Evolutionary conservation across 2,329 filamentous ascomycete genomes (phyloP), one percentile per base, ranked within the genome.

Genomic region (Clarireedia hainanense): DNA sequence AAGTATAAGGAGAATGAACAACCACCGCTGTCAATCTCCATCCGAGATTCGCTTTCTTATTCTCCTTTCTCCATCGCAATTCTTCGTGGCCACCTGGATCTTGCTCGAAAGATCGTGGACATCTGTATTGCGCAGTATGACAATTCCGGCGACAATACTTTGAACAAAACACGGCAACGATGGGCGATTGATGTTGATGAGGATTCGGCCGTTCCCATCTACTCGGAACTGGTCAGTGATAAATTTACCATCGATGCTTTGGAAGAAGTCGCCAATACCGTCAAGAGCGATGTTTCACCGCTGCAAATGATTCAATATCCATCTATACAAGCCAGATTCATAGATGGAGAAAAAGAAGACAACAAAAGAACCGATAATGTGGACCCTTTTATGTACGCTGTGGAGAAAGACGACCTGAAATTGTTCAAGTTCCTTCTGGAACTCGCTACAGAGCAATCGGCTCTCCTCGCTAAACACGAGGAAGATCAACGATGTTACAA

Each of bases 181-280:
- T 68, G 67, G 75, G 76, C 51, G 71, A 76, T 48, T 74, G 74
- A 5, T 84, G 79, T 69, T 75, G 65, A 58, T 73, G 60, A 64
- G 47, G 58, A 63, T 49, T 60, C 60, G 6, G 52, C 59, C 40
- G 60, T 75, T 17, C 71, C 72, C 6, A 75, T 82, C 42, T 73
- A 79, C 49, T 72, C 72, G 40, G 78, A 85, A 57, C 74, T 84
- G 42, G 72, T 89, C 27, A 80, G 86, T 61, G 80, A 85, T 12
- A 75, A 79, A 37, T 89, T 88, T 67, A 94, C 89, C 0, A 79
- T 92, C 52, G 86, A 94, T 15, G 83, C 89, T 62, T 77, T 94
- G 56, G 86, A 86, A 0, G 80, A 88, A 60, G 75, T 87, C 4
- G 81, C 80, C 0, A 84, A 80, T 65, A 77, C 85, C 55, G 85